Base-by-base conservation (phyloP, 495 filamentous ascomycete genomes). In the Penicillium robsamsonii region DNA sequence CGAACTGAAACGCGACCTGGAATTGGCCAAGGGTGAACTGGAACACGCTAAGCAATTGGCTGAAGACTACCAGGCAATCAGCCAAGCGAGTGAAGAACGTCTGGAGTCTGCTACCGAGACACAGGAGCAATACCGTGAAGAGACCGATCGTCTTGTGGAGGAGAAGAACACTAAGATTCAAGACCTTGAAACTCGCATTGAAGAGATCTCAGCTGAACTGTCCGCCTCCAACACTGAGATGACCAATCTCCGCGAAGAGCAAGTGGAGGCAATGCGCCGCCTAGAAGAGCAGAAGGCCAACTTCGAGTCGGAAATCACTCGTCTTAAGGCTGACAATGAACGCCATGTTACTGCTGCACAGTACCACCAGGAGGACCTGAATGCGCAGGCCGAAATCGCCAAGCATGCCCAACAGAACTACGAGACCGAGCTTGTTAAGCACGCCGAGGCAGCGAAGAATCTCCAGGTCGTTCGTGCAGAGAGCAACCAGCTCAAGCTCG, bases 391-490 rank as follows among this genome's bases (percentile, higher is more conserved):
- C 22, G 86, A 91, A 24, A 99, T 99, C 66, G 89, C 95, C 4
- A 83, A 90, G 51, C 89, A 89, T 65, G 92, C 94, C 7, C 95
- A 97, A 68, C 87, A 95, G 60, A 91, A 93, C 57, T 99, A 99
- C 62, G 95, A 99, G 68, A 84, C 81, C 49, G 95, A 97, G 62
- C 80, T 97, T 1, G 83, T 96, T 62, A 96, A 92, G 70, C 95
- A 99, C 67, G 92, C 91, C 3, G 91, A 96, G 56, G 93, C 95
- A 15, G 90, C 92, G 1, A 90, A 91, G 71, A 79, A 83, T 18
- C 71, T 97, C 24, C 90, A 95, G 56, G 79, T 78, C 40, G 75
- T 95, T 46, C 88, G 95, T 38, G 77, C 73, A 9, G 91, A 97
- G 60, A 80, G 88, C 69, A 91, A 95, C 63, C 77, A 92, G 45